Evolutionary conservation across 2,329 filamentous ascomycete species (phyloP).

Genomic region (Exutisphaerella laricina): DNA sequence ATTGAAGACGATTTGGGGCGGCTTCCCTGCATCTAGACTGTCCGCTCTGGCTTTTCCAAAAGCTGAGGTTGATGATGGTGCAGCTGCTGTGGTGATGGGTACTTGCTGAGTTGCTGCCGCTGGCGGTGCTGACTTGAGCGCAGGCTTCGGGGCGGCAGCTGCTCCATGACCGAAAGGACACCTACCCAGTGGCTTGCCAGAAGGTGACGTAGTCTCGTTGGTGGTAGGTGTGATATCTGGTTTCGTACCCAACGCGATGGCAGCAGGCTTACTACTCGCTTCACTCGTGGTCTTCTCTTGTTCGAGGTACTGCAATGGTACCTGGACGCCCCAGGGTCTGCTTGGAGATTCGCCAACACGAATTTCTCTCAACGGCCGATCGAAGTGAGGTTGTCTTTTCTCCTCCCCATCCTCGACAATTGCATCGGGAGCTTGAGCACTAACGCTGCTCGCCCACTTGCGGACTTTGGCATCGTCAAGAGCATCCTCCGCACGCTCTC

Average conservation of each 20-base stretch:
- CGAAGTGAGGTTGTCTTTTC: constrained; percentile 68
- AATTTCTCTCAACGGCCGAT: constrained; percentile 78
- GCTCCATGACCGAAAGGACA: constrained; percentile 22
- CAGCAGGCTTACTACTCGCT: constrained; percentile 36
- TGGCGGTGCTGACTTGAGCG: not conserved
- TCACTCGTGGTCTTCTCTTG: constrained; percentile 37
- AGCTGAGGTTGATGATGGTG: not conserved
- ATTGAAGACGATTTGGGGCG: constrained; percentile 76
- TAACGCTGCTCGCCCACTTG: constrained; percentile 78
- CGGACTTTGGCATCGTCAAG: constrained; percentile 68
- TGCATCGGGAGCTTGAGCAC: constrained; percentile 47
- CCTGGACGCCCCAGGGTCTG: constrained; percentile 79
- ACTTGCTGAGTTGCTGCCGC: not conserved
- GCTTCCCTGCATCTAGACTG: constrained; percentile 9
- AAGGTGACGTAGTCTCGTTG: constrained; percentile 5
- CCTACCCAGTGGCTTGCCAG: constrained; percentile 13
- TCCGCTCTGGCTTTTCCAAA: not conserved
- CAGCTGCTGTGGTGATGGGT: not conserved
- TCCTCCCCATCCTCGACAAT: constrained; percentile 37
- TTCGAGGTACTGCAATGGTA: constrained; percentile 55
- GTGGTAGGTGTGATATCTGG: constrained; percentile 24
- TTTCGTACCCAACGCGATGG: constrained; percentile 48
- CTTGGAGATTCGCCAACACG: constrained; percentile 91
- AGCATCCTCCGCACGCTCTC: constrained; percentile 35
- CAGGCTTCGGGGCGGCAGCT: not conserved